Conservation (phyloP, 352 stramenopile genomes). For the Phytophthora citrophthora region DNA sequence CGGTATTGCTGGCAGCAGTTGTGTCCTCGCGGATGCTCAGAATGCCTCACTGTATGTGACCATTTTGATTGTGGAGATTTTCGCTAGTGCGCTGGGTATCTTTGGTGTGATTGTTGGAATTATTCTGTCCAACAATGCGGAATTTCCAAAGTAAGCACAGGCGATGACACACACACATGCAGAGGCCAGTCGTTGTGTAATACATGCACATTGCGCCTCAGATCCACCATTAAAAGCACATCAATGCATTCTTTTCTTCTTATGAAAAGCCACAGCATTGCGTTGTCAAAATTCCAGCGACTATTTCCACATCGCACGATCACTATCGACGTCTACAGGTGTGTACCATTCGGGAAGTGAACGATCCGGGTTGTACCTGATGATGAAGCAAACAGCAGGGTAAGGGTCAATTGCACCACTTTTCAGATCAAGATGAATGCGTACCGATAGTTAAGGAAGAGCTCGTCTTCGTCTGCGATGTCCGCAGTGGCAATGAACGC, state of each 20-base stretch:
- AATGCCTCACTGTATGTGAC: constrained; percentile 99
- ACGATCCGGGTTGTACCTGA: constrained; percentile 82
- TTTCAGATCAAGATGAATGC: constrained; percentile 6
- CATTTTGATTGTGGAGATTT: constrained; percentile 99
- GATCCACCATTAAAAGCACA: constrained; percentile 38
- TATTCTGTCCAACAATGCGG: constrained; percentile 97
- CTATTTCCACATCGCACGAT: constrained; percentile 88
- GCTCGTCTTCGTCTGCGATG: constrained; percentile 81
- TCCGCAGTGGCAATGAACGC: constrained; percentile 79
- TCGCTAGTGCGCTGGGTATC: constrained; percentile 98
- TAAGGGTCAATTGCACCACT: no score
- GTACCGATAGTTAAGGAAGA: constrained; percentile 87
- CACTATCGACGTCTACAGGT: constrained; percentile 76
- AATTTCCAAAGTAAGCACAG: constrained; percentile 89
- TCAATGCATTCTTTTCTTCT: constrained; percentile 42
- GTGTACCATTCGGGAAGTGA: constrained; percentile 84
- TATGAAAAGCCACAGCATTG: background rate
- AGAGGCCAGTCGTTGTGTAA: constrained; percentile 3
- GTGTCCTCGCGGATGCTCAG: constrained; percentile 98
- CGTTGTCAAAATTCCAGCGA: constrained; percentile 4
- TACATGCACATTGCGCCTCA: constrained; percentile 12
- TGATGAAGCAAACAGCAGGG: background rate
- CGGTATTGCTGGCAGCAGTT: constrained; percentile 97
- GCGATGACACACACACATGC: background rate
- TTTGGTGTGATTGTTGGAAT: constrained; percentile 99